Base-by-base conservation (phyloP, 139 green algal species). In the Haematococcus lacustris region DNA sequence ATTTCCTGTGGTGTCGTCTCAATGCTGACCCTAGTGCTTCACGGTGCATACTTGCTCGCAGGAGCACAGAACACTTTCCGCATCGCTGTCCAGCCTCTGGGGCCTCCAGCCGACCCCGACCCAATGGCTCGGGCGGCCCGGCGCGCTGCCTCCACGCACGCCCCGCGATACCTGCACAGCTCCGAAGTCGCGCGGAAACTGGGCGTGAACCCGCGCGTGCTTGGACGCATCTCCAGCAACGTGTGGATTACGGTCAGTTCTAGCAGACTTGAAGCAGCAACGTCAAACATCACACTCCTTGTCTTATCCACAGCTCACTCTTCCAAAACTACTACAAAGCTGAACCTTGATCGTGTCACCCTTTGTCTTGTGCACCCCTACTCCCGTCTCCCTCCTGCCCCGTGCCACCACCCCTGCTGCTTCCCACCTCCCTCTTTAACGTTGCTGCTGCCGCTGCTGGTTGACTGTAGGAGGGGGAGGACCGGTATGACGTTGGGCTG, bases 401-500 rank as follows among this genome's bases (percentile, higher is more conserved):
- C n/a, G n/a, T n/a, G n/a, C n/a, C n/a, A n/a, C n/a, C n/a, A n/a
- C n/a, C n/a, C n/a, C n/a, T n/a, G n/a, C n/a, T n/a, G n/a, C n/a
- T n/a, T n/a, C n/a, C n/a, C n/a, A n/a, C n/a, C n/a, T n/a, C n/a
- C n/a, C n/a, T n/a, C n/a, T n/a, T n/a, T n/a, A n/a, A n/a, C n/a
- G n/a, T n/a, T n/a, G n/a, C n/a, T n/a, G n/a, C n/a, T n/a, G n/a
- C n/a, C n/a, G n/a, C n/a, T n/a, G n/a, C n/a, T n/a, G n/a, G n/a
- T n/a, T n/a, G n/a, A n/a, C n/a, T 39, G 40, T 57, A 77, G 69
- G 72, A 76, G 0, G 80, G 87, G 1, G 75, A 85, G 0, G 85
- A 91, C 47, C 74, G 80, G 21, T 83, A 87, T 28, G 91, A 97
- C 71, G 50, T 97, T 17, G 92, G 92, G 1, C 86, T 97, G 71